Evolutionary conservation across 345 rosid species (phyloP), one percentile per base, ranked within the genome.

Genomic region (Microthlaspi erraticum): DNA sequence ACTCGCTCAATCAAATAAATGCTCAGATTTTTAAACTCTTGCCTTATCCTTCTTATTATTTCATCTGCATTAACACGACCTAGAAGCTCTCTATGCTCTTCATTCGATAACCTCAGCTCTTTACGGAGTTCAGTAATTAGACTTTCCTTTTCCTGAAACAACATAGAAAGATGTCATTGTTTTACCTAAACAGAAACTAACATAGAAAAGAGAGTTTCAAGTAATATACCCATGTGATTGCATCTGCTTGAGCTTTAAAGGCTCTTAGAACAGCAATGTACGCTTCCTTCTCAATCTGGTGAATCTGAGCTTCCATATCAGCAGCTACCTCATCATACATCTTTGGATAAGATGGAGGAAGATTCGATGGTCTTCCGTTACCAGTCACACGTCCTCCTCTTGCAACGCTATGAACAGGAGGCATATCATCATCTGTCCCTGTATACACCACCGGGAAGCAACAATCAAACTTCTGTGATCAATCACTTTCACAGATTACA

Each of bases 201-300:
- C 67, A 70, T 56, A 60, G 6, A n/a, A 75, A 75, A 63, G 64
- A 75, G 58, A 38, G 62, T 39, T 26, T 49, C 58, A 70, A 70
- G 36, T 10, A 63, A 63, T 5, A 66, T 87, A 89, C 98, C 98
- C 98, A 92, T 71, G 98, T 78, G 71, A 92, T 89, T 60, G 93
- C 98, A 83, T 92, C 98, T 77, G 90, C 88, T 77, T 92, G 98
- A 33, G 96, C 98, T 85, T 87, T 89, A 86, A 92, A 89, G 53
- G 96, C 98, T 81, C 93, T 84, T 39, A 92, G 79, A 81, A 89
- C 80, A 50, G 98, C 71, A 54, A 81, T 77, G 78, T 92, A 92
- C 16, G 92, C 96, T 83, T 92, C 98, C 64, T 85, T 86, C 82
- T 92, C 98, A 56, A 92, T 84, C 46, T 86, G 86, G 79, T 92